A percentile compares a stretch with the other conserved stretches of the same genome.
These are phyloP conservation scores for Corylus avellana DNA, from an alignment of 306 rosid genomes.

Conservation along the genomic window DNA sequence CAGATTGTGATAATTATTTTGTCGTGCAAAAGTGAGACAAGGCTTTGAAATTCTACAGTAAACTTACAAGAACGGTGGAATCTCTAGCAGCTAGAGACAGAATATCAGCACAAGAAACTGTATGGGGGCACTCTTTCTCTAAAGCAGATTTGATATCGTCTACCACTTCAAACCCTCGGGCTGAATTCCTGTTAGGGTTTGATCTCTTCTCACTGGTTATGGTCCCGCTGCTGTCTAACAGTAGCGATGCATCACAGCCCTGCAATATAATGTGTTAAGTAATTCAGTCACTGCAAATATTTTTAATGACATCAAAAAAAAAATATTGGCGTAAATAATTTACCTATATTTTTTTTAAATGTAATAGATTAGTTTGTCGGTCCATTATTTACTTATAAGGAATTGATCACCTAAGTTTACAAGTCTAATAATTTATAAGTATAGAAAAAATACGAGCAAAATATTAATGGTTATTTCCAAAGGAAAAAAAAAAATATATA, in stretches of 20 bases:
- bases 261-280: constrained; percentile 33
- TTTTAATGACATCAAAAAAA: neutral
- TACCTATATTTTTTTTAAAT: no score
- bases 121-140: constrained; percentile 73
- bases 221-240: constrained; percentile 64
- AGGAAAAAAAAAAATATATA: no score
- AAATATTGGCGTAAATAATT: neutral
- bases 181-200: constrained; percentile 75
- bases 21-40: neutral
- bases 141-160: constrained; percentile 77
- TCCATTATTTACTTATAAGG: no score
- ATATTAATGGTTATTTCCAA: no score
- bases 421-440: no score
- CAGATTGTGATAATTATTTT: constrained; percentile 9
- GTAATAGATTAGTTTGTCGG: no score
- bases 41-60: constrained; percentile 2
- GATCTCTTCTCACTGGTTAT: constrained; percentile 72
- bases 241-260: constrained; percentile 91
- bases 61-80: constrained; percentile 69
- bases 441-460: no score
- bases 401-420: no score
- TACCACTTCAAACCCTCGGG: constrained; percentile 70
- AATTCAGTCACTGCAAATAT: neutral
- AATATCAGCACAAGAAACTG: constrained; percentile 91
- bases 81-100: constrained; percentile 86